These are phyloP conservation scores for Paecilomyces formosus DNA, from an alignment of 2,329 filamentous ascomycete genomes.

Conservation along the genomic window DNA sequence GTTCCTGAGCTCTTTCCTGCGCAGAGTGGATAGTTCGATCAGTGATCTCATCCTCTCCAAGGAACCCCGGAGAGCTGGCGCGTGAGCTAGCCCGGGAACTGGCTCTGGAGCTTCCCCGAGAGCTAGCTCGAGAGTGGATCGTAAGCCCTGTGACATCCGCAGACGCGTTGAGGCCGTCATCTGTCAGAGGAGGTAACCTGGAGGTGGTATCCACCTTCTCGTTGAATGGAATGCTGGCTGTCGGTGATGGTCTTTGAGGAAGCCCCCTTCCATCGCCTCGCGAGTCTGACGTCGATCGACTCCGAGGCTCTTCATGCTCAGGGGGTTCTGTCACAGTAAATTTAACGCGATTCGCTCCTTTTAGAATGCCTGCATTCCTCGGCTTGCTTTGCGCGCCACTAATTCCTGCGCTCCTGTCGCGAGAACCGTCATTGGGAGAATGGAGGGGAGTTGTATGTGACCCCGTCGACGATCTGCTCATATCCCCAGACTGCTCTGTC, in stretches of 20 bases:
- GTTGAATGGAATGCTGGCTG: constrained; percentile 28
- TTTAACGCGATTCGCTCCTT: constrained; percentile 27
- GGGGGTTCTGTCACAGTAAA: constrained; percentile 19
- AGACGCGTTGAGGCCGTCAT: constrained; percentile 19
- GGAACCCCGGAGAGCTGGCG: constrained; percentile 12
- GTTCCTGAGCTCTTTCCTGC: constrained; percentile 27
- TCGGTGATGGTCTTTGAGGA: constrained; percentile 24
- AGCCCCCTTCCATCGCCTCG: constrained; percentile 22
- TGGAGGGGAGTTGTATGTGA: constrained; percentile 17
- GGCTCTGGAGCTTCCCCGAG: constrained; percentile 8
- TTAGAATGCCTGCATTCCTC: constrained; percentile 32
- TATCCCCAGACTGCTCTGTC: not conserved
- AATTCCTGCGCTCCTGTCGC: constrained; percentile 13
- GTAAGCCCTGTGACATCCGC: constrained; percentile 20
- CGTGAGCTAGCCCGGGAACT: not conserved
- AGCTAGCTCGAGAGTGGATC: constrained; percentile 18
- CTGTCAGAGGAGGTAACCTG: constrained; percentile 16
- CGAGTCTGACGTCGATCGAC: constrained; percentile 18
- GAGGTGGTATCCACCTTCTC: constrained; percentile 16
- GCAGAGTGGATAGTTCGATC: constrained; percentile 24
- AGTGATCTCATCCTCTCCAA: constrained; percentile 21
- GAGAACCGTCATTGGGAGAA: constrained; percentile 16
- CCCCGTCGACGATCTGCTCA: constrained; percentile 7
- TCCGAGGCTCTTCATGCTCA: constrained; percentile 11
- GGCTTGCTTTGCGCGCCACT: constrained; percentile 21